Percentiles rank a stretch among this genome's conserved stretches.
Evolutionary conservation across 2,329 filamentous ascomycete genomes (phyloP).

Genomic region (Aspergillus ibericus): DNA sequence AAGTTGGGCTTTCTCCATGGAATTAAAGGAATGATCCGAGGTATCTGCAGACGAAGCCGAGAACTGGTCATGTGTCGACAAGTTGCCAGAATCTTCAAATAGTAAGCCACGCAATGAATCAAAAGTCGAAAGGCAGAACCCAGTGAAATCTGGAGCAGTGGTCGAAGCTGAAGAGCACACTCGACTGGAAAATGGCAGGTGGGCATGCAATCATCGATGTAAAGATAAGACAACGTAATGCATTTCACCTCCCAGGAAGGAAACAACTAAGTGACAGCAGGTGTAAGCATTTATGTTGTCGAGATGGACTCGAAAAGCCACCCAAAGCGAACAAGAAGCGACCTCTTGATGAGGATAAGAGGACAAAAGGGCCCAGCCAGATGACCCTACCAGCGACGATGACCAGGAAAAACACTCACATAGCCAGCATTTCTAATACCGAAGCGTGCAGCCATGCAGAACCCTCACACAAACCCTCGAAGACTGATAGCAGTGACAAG

Average conservation of each 20-base stretch:
- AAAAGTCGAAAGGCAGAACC: constrained; percentile 9
- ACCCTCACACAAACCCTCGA: not conserved
- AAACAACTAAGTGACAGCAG: constrained; percentile 23
- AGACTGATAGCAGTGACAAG: not conserved
- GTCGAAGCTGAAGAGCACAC: constrained; percentile 41
- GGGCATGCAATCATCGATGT: constrained; percentile 72
- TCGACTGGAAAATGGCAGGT: constrained; percentile 68
- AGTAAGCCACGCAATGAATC: not conserved
- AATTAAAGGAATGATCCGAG: not conserved
- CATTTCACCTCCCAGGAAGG: constrained; percentile 25
- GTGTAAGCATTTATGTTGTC: constrained; percentile 74
- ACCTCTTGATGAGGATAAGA: constrained; percentile 13
- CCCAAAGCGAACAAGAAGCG: constrained; percentile 43
- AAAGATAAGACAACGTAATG: constrained; percentile 54
- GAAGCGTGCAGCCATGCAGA: not conserved
- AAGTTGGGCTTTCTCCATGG: constrained; percentile 2
- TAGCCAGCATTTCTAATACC: not conserved
- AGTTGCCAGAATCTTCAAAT: not conserved
- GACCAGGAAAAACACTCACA: constrained; percentile 15
- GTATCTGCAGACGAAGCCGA: not conserved
- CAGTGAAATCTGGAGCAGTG: constrained; percentile 8
- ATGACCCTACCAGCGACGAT: constrained; percentile 31
- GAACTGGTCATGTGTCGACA: constrained; percentile 9
- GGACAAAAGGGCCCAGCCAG: constrained; percentile 29
- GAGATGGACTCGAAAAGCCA: constrained; percentile 67